These are phyloP conservation scores for Diddensiella santjacobensis DNA, from an alignment of 805 yeast genomes.

Conservation along the genomic window DNA sequence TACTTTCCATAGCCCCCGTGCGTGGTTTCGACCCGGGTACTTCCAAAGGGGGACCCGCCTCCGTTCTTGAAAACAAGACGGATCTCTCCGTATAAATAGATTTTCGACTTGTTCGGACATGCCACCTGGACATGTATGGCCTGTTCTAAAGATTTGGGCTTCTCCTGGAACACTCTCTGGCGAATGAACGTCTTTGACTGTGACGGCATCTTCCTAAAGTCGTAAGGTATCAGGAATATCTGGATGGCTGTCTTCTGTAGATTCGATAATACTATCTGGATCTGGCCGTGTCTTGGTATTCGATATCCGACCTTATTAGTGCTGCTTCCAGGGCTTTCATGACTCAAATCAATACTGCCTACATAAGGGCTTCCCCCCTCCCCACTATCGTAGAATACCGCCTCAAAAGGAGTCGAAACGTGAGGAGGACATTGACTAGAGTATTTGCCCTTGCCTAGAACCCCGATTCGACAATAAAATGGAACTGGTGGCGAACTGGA, in stretches of 20 bases:
- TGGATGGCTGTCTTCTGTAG: conserved; percentile 32
- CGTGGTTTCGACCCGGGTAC: neutral
- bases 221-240: conserved; percentile 33
- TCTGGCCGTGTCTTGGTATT: conserved; percentile 33
- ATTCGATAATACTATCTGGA: conserved; percentile 34
- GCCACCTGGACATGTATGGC: conserved; percentile 32
- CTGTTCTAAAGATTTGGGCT: conserved; percentile 23
- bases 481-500: conserved; percentile 27
- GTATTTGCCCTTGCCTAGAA: conserved; percentile 27
- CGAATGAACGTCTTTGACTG: conserved; percentile 33
- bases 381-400: conserved; percentile 30
- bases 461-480: conserved; percentile 29
- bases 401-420: conserved; percentile 26
- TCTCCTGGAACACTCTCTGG: conserved; percentile 25
- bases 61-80: conserved; percentile 33
- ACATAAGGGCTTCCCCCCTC: conserved; percentile 28
- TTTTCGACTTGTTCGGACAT: conserved; percentile 23
- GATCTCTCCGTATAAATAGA: conserved; percentile 28
- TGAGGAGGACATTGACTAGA: conserved; percentile 28
- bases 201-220: conserved; percentile 29
- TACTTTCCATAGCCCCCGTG: neutral
- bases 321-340: conserved; percentile 9
- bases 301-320: conserved; percentile 26
- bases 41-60: neutral
- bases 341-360: conserved; percentile 23